phyloP scores from a whole-genome alignment of 1,139 yeast species.

The Saccharomyces hybrid region DNA sequence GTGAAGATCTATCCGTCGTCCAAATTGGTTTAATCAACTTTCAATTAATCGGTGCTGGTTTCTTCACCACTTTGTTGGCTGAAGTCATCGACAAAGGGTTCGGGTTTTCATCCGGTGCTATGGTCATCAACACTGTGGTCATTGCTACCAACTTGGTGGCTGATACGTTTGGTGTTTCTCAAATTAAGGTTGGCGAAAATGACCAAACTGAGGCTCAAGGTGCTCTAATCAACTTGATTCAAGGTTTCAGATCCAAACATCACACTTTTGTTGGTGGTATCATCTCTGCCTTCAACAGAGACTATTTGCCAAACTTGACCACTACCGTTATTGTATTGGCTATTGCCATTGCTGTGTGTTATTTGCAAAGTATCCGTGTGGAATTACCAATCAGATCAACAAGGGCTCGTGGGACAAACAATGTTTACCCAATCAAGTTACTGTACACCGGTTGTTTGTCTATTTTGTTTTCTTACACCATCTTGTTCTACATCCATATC shows the following conservation, averaged over 20 bases:
- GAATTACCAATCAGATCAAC: constrained; percentile 84
- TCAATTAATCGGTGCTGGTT: constrained; percentile 62
- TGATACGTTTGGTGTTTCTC: constrained; percentile 59
- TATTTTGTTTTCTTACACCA: constrained; percentile 55
- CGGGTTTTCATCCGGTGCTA: constrained; percentile 78
- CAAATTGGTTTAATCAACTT: constrained; percentile 42
- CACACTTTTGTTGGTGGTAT: constrained; percentile 40
- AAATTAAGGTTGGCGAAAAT: constrained; percentile 37
- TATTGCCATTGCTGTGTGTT: constrained; percentile 42
- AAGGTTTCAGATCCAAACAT: constrained; percentile 42
- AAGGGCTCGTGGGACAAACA: constrained; percentile 72
- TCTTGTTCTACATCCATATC: constrained; percentile 40
- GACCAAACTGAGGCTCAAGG: constrained; percentile 59
- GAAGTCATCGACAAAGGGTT: constrained; percentile 87
- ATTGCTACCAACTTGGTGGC: constrained; percentile 59
- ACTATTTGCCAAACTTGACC: constrained; percentile 64
- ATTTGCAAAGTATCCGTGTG: constrained; percentile 61
- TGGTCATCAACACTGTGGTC: constrained; percentile 59
- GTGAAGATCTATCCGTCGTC: constrained; percentile 33
- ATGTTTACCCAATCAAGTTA: constrained; percentile 74
- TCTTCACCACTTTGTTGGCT: constrained; percentile 53
- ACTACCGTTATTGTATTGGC: constrained; percentile 52
- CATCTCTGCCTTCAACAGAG: constrained; percentile 62
- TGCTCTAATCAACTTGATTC: constrained; percentile 55
- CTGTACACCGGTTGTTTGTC: constrained; percentile 83